Conservation (phyloP, 2,329 filamentous ascomycete genomes). For the Colletotrichum siamense region DNA sequence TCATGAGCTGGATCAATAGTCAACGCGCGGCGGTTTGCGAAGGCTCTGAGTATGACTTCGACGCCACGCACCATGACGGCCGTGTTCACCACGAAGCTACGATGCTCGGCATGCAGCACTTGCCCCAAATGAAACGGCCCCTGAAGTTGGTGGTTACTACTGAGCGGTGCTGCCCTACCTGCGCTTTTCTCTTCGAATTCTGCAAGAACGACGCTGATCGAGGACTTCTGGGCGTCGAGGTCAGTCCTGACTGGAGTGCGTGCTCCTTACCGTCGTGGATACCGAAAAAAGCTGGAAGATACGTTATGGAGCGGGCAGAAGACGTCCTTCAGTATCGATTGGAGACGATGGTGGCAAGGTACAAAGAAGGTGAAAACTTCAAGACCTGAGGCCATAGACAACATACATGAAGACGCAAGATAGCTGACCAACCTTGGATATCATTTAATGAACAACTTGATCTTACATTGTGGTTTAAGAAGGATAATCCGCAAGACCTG, state of each 20-base stretch:
- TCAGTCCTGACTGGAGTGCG: neutral
- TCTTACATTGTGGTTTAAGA: neutral
- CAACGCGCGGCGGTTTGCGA: neutral
- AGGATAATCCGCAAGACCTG: neutral
- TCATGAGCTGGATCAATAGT: neutral
- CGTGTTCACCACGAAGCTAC: neutral
- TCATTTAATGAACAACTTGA: neutral
- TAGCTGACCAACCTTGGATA: neutral
- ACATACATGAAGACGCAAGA: neutral
- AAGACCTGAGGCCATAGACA: neutral
- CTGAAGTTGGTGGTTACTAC: neutral
- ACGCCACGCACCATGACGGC: neutral
- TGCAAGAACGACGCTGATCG: neutral
- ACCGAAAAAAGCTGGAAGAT: neutral
- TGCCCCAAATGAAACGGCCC: neutral
- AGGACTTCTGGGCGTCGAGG: neutral
- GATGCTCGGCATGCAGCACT: neutral
- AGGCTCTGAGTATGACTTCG: neutral
- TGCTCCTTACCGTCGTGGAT: neutral
- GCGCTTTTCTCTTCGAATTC: neutral
- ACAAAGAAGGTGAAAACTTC: neutral
- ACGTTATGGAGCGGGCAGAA: neutral
- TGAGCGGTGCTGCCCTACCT: neutral
- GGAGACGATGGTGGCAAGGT: neutral
- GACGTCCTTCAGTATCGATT: neutral